Evolutionary conservation across 1,284 basidiomycete genomes (phyloP).

Genomic region (Malassezia furfur): DNA sequence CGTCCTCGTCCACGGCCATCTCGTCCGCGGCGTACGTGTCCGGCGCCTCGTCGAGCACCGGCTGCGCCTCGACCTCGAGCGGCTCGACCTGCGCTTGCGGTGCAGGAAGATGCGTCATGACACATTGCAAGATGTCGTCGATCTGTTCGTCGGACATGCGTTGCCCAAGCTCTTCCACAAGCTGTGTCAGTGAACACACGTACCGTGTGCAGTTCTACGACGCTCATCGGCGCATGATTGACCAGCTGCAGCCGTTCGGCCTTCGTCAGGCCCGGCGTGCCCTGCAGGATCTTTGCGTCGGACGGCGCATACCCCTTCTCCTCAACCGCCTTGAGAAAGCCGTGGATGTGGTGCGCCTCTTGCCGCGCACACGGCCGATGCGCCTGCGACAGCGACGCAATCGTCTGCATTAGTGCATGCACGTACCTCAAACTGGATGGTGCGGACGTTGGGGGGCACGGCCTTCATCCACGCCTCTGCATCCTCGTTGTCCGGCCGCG

Average conservation of each 20-base stretch:
- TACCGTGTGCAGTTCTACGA: constrained; percentile 82
- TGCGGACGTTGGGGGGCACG: constrained; percentile 64
- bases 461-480: constrained; percentile 19
- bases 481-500: constrained; percentile 39
- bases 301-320: constrained; percentile 21
- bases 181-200: constrained; percentile 58
- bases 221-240: constrained; percentile 69
- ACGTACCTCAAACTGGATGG: constrained; percentile 74
- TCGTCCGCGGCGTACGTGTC: not conserved
- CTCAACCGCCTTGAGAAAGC: constrained; percentile 59
- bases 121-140: constrained; percentile 8
- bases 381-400: constrained; percentile 67
- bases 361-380: constrained; percentile 64
- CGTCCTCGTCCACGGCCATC: constrained; percentile 12
- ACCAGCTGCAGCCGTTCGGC: constrained; percentile 82
- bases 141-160: constrained; percentile 17
- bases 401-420: constrained; percentile 54
- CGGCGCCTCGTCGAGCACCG: not conserved
- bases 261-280: constrained; percentile 64
- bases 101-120: constrained; percentile 7
- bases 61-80: not conserved
- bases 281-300: constrained; percentile 24
- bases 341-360: constrained; percentile 58
- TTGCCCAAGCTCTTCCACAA: constrained; percentile 59
- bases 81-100: not conserved